Evolutionary conservation across 129 eudicot genomes (phyloP), one percentile per base, ranked within the genome.

Genomic region (Lonicera japonica): DNA sequence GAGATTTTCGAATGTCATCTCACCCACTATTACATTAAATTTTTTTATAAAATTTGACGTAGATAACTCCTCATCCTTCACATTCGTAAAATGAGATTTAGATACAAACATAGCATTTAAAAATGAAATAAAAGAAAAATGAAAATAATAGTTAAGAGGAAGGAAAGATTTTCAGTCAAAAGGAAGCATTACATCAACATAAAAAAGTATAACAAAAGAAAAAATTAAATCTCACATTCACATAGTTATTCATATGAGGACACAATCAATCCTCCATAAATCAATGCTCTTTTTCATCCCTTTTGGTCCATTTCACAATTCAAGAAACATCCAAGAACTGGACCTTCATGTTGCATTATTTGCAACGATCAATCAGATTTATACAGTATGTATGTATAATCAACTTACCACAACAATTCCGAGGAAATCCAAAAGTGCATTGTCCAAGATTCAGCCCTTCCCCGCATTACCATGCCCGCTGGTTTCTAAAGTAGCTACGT

Each of bases 401-500:
- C 60, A 72, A 50, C 71, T 70, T 63, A 75, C 75, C 73, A 40
- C 25, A 62, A 68, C 71, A 45, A 38, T 13, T 13, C 57, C 21
- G 56, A 50, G 43, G 62, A 50, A 21, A 68, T 29, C 61, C 54
- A 60, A 48, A 47, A n/a, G 24, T 57, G 6, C 21, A 45, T 47
- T 64, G 21, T 54, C 18, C 50, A 19, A 14, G 22, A 25, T 25
- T 85, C 76, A 86, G 58, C 87, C 85, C 45, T 95, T 83, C 61
- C 89, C 88, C 22, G 77, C 69, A 55, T 68, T 83, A 8, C 82
- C 79, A 73, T 80, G 95, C 16, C n/a, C 88, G 92, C 64, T 77
- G 87, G 72, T 71, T 86, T 71, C 83, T 79, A 61, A 90, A 86
- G 84, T 70, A 79, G 79, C 77, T 73, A 54, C 86, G 89, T 47